Evolutionary conservation across 257 asterid species (phyloP).

Genomic region (Jaltomata sinuosa): DNA sequence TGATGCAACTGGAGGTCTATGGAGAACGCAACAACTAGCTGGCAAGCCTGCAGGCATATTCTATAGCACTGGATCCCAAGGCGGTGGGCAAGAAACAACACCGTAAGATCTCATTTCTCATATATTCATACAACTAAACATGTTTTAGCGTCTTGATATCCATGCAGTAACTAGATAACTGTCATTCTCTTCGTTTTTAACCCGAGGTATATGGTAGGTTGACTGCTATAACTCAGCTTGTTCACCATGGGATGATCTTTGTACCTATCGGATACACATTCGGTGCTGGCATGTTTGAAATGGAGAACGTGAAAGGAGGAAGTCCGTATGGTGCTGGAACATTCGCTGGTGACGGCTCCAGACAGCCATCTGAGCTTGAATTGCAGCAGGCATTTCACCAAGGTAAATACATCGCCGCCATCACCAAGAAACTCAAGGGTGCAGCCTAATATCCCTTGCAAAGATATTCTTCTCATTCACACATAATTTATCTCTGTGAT

Average conservation of each 20-base stretch:
- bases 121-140: not conserved
- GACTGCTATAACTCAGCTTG: slow-evolving; percentile 79
- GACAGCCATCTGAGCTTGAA: slow-evolving; percentile 49
- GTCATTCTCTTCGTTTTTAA: not conserved
- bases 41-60: slow-evolving; percentile 91
- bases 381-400: slow-evolving; percentile 48
- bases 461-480: not conserved
- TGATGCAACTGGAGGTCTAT: slow-evolving; percentile 74
- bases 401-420: slow-evolving; percentile 47
- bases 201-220: slow-evolving; percentile 22
- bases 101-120: slow-evolving; percentile 29
- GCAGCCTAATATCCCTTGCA: slow-evolving; percentile 19
- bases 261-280: slow-evolving; percentile 72
- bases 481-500: not conserved
- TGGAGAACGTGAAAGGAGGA: slow-evolving; percentile 76
- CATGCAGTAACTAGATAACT: not conserved
- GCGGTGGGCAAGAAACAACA: slow-evolving; percentile 84
- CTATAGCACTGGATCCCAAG: slow-evolving; percentile 84
- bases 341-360: slow-evolving; percentile 63
- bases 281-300: slow-evolving; percentile 81
- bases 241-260: slow-evolving; percentile 70
- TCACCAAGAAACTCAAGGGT: slow-evolving; percentile 45
- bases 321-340: slow-evolving; percentile 92
- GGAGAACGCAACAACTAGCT: slow-evolving; percentile 80
- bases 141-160: not conserved